These are phyloP conservation scores for Kwoniella shandongensis DNA, from an alignment of 768 basidiomycete genomes.

Conservation along the genomic window DNA sequence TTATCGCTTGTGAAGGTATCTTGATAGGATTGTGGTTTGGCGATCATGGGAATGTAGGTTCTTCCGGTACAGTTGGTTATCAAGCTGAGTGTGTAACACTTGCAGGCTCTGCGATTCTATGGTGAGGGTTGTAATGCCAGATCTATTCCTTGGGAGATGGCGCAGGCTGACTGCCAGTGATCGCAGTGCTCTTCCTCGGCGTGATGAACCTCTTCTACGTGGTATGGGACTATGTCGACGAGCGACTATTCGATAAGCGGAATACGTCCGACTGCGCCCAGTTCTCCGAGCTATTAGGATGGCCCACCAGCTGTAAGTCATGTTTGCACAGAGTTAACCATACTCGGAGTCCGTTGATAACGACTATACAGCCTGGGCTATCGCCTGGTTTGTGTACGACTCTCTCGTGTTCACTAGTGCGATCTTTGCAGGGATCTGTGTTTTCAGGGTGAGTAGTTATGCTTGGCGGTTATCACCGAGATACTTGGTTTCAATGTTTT, in stretches of 20 bases:
- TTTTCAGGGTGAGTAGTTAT: constrained; percentile 69
- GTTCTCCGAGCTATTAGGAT: constrained; percentile 67
- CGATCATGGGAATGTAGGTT: constrained; percentile 70
- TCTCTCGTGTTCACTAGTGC: constrained; percentile 72
- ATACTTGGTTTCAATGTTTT: neutral
- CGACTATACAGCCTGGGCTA: constrained; percentile 69
- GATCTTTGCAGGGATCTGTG: constrained; percentile 72
- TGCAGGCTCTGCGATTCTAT: constrained; percentile 63
- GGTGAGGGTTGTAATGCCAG: constrained; percentile 76
- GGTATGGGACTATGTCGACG: constrained; percentile 92
- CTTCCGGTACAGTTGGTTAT: neutral
- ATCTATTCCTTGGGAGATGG: constrained; percentile 64
- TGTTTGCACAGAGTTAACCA: neutral
- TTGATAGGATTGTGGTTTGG: constrained; percentile 94
- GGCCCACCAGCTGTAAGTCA: constrained; percentile 49
- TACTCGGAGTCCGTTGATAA: no score
- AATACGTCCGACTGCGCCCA: constrained; percentile 93
- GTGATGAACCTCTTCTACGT: constrained; percentile 65
- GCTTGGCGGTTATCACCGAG: constrained; percentile 8
- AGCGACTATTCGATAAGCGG: constrained; percentile 88
- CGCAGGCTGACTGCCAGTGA: no score
- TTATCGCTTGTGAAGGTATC: constrained; percentile 76
- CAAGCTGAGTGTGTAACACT: no score
- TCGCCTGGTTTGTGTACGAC: constrained; percentile 80
- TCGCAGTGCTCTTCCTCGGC: constrained; percentile 45